Evolutionary conservation across 345 rosid genomes (phyloP), one percentile per base, ranked within the genome.

Genomic region (Boechera stricta): DNA sequence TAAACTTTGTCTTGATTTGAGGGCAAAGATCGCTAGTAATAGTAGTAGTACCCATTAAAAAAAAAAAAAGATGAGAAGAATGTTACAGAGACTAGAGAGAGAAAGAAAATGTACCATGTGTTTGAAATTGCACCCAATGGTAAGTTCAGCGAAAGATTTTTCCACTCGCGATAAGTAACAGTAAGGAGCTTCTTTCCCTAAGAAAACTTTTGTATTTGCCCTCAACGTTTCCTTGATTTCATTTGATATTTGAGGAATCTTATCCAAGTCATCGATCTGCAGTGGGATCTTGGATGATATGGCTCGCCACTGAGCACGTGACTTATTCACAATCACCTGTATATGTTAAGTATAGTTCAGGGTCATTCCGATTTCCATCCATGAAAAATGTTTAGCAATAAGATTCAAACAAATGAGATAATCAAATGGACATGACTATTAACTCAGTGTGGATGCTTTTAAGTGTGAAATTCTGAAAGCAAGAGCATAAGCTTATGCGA

Each of bases 291-390:
- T 88, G 45, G 87, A 74, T 58, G 85, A 77, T 75, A 92, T 67
- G 7, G 89, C 88, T 79, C 85, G 91, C 87, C 92, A 91, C 66
- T 80, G 74, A 35, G 96, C 99, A 31, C 98, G 94, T 9, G 99
- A 92, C 82, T 92, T 90, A 39, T 95, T 95, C 72, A 89, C 90
- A 59, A 95, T 95, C 55, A 87, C 94, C 99, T 95, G 59, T 51
- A 64, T 72, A 69, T 68, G 45, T 59, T 12, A 42, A 42, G 36
- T 42, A 16, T 8, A 21, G 44, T 28, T 51, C 9, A 62, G 6
- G 32, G 21, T 18, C 77, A 52, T 28, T 26, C n/a, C 9, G 24
- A 73, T 5, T 47, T 58, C 8, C 42, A 9, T 47, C 52, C 67
- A n/a, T 36, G n/a, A 49, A 26, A 47, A 53, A 60, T 47, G n/a